These are phyloP conservation scores for Tricholoma flavovirens DNA, from an alignment of 768 basidiomycete genomes.

Conservation along the genomic window DNA sequence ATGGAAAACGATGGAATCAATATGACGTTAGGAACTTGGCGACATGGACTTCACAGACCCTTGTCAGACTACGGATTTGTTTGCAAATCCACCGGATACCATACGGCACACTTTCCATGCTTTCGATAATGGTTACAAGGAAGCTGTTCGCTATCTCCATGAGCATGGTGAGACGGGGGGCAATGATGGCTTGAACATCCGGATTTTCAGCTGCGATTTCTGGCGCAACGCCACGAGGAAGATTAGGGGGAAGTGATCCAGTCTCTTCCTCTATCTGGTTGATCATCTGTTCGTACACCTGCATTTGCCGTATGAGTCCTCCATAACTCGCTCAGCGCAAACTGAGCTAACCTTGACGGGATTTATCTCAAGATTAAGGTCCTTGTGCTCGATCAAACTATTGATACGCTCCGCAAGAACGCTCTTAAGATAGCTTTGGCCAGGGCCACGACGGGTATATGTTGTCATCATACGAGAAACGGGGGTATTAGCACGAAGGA, in stretches of 20 bases:
- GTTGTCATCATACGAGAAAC: slow-evolving; percentile 99
- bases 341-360: slow-evolving; percentile 75
- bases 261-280: slow-evolving; percentile 98
- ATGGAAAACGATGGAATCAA: slow-evolving; percentile 1
- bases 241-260: slow-evolving; percentile 81
- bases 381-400: slow-evolving; percentile 98
- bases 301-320: not conserved
- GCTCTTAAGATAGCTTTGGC: slow-evolving; percentile 96
- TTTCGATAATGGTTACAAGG: slow-evolving; percentile 95
- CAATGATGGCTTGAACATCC: slow-evolving; percentile 97
- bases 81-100: slow-evolving; percentile 99
- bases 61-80: slow-evolving; percentile 93
- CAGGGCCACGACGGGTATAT: slow-evolving; percentile 96
- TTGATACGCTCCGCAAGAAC: slow-evolving; percentile 98
- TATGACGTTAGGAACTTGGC: slow-evolving; percentile 1
- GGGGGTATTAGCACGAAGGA: slow-evolving; percentile 96
- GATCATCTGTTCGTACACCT: slow-evolving; percentile 99
- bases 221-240: slow-evolving; percentile 90
- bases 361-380: slow-evolving; percentile 98
- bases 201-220: slow-evolving; percentile 91
- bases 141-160: slow-evolving; percentile 99
- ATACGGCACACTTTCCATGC: slow-evolving; percentile 97
- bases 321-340: not conserved
- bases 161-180: slow-evolving; percentile 94
- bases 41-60: slow-evolving; percentile 47